phyloP scores from a whole-genome alignment of 768 basidiomycete species.

The Auriscalpium vulgare region DNA sequence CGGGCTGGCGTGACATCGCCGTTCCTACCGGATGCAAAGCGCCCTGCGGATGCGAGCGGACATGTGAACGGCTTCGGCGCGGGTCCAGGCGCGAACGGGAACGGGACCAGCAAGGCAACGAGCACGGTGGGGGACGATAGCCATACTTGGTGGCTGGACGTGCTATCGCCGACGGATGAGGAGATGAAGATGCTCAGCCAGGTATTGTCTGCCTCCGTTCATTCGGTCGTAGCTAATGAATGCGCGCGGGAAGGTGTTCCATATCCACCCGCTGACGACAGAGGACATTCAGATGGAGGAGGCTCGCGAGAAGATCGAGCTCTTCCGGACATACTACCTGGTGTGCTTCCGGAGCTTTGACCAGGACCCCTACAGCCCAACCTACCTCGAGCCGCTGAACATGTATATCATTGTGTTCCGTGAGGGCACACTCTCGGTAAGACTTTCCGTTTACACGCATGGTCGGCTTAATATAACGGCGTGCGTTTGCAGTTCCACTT shows the following conservation, averaged over 20 bases:
- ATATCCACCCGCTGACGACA: constrained; percentile 94
- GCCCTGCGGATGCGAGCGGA: neutral
- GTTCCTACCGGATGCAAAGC: neutral
- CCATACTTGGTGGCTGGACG: constrained; percentile 87
- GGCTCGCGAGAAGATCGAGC: constrained; percentile 98
- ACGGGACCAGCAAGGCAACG: neutral
- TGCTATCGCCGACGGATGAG: constrained; percentile 89
- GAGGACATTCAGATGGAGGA: constrained; percentile 99
- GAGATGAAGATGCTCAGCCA: constrained; percentile 97
- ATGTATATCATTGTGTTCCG: constrained; percentile 99
- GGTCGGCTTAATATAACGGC: neutral
- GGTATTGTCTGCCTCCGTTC: constrained; percentile 30
- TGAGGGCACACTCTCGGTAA: constrained; percentile 89
- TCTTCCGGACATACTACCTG: constrained; percentile 97
- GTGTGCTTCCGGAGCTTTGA: constrained; percentile 99
- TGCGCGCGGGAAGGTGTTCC: constrained; percentile 67
- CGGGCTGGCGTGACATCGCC: neutral
- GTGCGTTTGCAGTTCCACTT: constrained; percentile 74
- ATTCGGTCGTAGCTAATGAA: neutral
- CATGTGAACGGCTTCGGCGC: neutral
- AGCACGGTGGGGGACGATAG: neutral
- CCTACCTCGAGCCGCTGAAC: constrained; percentile 94
- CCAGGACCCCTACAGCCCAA: constrained; percentile 95
- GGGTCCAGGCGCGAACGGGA: neutral
- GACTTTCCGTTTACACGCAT: constrained; percentile 20